Conservation (phyloP, 129 eudicot genomes). For the Lonicera japonica region DNA sequence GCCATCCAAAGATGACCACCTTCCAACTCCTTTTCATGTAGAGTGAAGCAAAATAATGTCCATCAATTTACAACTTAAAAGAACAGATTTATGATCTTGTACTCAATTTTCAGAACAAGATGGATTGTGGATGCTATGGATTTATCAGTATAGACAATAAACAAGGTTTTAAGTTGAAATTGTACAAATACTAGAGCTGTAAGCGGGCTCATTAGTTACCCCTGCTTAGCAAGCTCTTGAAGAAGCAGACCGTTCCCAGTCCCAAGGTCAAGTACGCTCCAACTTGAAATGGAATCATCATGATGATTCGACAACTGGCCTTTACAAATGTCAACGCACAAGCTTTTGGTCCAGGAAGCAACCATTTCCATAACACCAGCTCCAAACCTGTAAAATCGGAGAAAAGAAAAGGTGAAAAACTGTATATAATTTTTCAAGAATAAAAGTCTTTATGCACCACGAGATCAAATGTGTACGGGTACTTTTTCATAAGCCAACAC, state of each 20-base stretch:
- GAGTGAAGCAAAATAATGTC: too few species aligned
- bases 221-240: conserved; percentile 93
- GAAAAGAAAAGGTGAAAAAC: not conserved
- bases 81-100: too few species aligned
- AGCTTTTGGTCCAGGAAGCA: conserved; percentile 81
- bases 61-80: too few species aligned
- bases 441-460: not conserved
- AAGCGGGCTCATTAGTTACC: conserved; percentile 62
- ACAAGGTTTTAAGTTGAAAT: not conserved
- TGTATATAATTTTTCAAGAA: conserved; percentile 2
- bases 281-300: conserved; percentile 36
- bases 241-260: conserved; percentile 98
- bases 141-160: too few species aligned
- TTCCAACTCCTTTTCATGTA: too few species aligned
- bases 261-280: conserved; percentile 96
- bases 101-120: too few species aligned
- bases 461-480: not conserved
- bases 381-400: conserved; percentile 69
- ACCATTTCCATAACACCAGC: conserved; percentile 96
- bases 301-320: conserved; percentile 51
- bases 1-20: too few species aligned
- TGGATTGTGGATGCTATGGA: too few species aligned
- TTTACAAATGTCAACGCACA: conserved; percentile 64
- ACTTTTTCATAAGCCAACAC: not conserved
- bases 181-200: conserved; percentile 4